A percentile compares a stretch with the other conserved stretches of the same genome.
Evolutionary conservation across 306 rosid species (phyloP).

Genomic region (Chamaecrista fasciculata): DNA sequence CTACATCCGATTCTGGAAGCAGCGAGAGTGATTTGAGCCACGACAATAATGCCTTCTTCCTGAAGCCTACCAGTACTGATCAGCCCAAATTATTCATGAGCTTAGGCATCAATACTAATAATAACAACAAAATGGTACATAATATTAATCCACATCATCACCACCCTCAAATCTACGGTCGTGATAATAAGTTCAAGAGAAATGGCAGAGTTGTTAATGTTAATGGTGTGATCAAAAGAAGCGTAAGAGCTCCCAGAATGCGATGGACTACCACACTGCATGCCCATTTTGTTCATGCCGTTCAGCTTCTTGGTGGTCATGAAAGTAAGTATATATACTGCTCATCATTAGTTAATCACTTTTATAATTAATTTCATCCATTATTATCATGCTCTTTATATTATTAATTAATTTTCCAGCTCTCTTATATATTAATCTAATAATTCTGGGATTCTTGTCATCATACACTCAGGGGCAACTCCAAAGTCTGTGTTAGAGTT

Average conservation of each 20-base stretch:
- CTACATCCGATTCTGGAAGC: slow-evolving; percentile 68
- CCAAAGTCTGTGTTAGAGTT: slow-evolving; percentile 96
- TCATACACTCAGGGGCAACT: slow-evolving; percentile 71
- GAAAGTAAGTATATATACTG: slow-evolving; percentile 47
- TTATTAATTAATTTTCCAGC: background rate
- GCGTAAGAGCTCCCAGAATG: slow-evolving; percentile 94
- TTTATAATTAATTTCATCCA: too few species aligned
- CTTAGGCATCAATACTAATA: slow-evolving; percentile 43
- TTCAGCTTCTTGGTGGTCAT: slow-evolving; percentile 98
- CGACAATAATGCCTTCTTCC: slow-evolving; percentile 47
- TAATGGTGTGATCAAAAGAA: slow-evolving; percentile 68
- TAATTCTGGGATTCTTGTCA: slow-evolving; percentile 21
- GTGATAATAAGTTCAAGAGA: slow-evolving; percentile 73
- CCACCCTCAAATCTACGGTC: slow-evolving; percentile 65
- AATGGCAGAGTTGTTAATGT: slow-evolving; percentile 43
- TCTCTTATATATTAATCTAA: too few species aligned
- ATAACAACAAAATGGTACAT: slow-evolving; percentile 31
- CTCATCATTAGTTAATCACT: too few species aligned
- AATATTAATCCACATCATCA: slow-evolving; percentile 33
- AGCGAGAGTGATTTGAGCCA: slow-evolving; percentile 80
- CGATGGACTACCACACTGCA: slow-evolving; percentile 98
- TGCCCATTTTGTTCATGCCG: slow-evolving; percentile 96
- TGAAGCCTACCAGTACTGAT: slow-evolving; percentile 50
- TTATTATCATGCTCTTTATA: background rate
- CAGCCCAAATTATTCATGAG: too few species aligned